Evolutionary conservation across 441 rosid genomes (phyloP).

Genomic region (Breynia disticha): DNA sequence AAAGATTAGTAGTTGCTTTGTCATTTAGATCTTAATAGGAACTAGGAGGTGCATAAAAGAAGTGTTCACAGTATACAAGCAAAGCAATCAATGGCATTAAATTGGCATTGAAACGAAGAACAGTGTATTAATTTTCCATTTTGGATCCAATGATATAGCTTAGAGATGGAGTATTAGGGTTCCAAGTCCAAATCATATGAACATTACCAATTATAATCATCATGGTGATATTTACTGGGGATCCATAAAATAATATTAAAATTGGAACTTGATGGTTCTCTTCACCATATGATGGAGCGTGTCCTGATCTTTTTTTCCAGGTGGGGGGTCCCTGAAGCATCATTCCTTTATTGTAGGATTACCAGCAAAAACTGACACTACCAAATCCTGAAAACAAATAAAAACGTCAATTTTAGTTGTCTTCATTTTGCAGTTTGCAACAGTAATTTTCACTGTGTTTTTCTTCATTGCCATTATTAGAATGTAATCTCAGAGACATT

Average conservation of each 20-base stretch:
- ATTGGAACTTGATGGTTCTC: slow-evolving; percentile 21
- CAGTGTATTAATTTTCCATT: no score
- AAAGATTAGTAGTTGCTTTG: no score
- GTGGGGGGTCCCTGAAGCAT: slow-evolving; percentile 23
- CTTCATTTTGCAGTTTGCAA: neutral
- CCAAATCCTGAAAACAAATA: slow-evolving; percentile 6
- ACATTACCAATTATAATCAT: slow-evolving; percentile 1
- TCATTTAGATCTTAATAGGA: no score
- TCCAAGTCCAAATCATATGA: slow-evolving; percentile 14
- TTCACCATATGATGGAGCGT: slow-evolving; percentile 23
- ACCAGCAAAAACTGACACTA: slow-evolving; percentile 7
- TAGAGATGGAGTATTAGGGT: neutral
- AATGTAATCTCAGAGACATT: no score
- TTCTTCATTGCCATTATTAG: no score
- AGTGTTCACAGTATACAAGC: no score
- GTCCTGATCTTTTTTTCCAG: slow-evolving; percentile 5
- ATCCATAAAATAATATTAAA: slow-evolving; percentile 8
- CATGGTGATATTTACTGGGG: slow-evolving; percentile 10
- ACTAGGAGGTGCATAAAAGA: no score
- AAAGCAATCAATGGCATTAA: no score
- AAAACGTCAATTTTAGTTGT: neutral
- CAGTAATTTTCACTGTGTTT: no score
- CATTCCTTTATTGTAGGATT: slow-evolving; percentile 9
- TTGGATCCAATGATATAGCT: neutral
- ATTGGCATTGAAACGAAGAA: no score